Evolutionary conservation across 2,329 filamentous ascomycete genomes (phyloP), one percentile per base, ranked within the genome.

Genomic region (Orbilia oligospora): DNA sequence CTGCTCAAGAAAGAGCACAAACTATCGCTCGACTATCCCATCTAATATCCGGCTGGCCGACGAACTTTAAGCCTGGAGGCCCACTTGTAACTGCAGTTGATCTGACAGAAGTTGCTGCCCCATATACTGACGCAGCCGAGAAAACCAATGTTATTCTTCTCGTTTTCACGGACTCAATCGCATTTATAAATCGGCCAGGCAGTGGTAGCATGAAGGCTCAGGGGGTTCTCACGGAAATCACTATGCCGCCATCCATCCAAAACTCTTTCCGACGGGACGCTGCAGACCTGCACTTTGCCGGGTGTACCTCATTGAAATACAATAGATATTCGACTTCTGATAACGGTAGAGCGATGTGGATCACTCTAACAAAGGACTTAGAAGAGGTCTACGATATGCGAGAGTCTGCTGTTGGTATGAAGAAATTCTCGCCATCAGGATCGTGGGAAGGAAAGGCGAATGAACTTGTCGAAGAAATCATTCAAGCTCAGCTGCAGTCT

Each of bases 401-500:
- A 77, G 87, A 85, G 81, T 87, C 87, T 30, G 85, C 86, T 14
- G 85, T 88, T 22, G 90, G 90, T 1, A 87, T 91, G 10, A 88
- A 91, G 33, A 91, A 90, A 78, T 92, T 97, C 82, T 84, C 91
- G 48, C 87, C 97, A 0, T 89, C 91, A 64, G 92, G 93, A 66
- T 85, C 88, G 6, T 95, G 95, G 81, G 92, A 97, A 83, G 91
- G 90, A 27, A 94, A 91, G 83, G 93, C 92, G 0, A 86, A 87
- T 18, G 92, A 91, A 78, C 91, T 93, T 84, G 90, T 90, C 30
- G 95, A 98, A 84, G 96, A 98, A 80, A 87, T 97, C 12, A 90
- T 91, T 58, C 97, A 95, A 85, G 94, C 94, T 8, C 90, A 91
- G 80, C 90, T 97, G 14, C 95, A 97, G 84, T 92, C 91, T 3